Base-by-base conservation (phyloP, 140 eudicot species). In the Oenanthe javanica region DNA sequence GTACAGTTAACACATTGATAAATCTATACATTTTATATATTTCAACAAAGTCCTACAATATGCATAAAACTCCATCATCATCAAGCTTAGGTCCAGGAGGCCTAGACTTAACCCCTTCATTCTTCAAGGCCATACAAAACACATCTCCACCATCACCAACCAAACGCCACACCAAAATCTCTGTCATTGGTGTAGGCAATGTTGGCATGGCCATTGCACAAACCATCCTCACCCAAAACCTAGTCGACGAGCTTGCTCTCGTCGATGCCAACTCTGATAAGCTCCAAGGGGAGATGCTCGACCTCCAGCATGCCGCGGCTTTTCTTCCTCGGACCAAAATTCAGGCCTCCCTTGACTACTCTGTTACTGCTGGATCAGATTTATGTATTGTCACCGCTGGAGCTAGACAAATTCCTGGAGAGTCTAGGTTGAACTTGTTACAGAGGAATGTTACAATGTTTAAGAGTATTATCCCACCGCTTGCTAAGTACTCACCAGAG, bases 161-260 rank as follows among this genome's bases (percentile, higher is more conserved):
- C 83, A 84, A 83, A 45, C 96, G 91, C 82, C 87, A 67, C 87
- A 92, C 94, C 81, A 94, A 94, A 72, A 87, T 94, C 86, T 82
- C 97, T 82, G 96, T 94, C 85, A 81, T 94, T 78, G 98, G 98
- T 18, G 93, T 87, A 50, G 98, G 98, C 15, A 93, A 93, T 86
- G 98, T 93, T 9, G 98, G 98, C 47, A 93, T 93, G 98, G 98
- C 98, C 84, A 94, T 94, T 21, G 98, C 98, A 59, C 98, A 94
- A 47, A 94, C 98, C 74, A 89, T 94, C 84, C 89, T 94, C 66
- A 94, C 98, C 69, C 98, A 91, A 77, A 90, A 72, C 82, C 84
- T 93, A 45, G 97, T 82, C 77, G 96, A 90, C 88, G 98, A 94
- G 86, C 88, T 94, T 63, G 79, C 92, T n/a, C 88, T 94, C 19